Evolutionary conservation across 129 eudicot species (phyloP).

Genomic region (Scalesia atractyloides): DNA sequence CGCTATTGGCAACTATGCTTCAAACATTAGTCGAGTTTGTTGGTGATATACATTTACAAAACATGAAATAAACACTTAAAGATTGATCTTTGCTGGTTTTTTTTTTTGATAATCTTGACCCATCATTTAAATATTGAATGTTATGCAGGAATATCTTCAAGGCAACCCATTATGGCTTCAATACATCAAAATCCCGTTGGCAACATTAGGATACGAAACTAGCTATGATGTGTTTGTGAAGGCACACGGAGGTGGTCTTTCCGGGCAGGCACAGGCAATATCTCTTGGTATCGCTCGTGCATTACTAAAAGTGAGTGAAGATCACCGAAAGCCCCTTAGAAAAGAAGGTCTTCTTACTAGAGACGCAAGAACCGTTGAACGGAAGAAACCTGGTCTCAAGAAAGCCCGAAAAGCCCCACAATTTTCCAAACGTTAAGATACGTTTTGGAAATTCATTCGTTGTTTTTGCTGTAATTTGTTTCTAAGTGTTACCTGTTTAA

Average conservation of each 20-base stretch:
- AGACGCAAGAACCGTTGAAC: conserved; percentile 81
- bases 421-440: conserved; percentile 88
- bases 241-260: conserved; percentile 96
- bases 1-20: no score
- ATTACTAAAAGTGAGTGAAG: conserved; percentile 76
- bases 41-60: background rate
- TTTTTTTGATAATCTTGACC: background rate
- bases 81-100: background rate
- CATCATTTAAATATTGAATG: conserved; percentile 3
- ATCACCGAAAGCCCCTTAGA: conserved; percentile 66
- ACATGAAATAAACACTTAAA: background rate
- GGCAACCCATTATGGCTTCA: conserved; percentile 92
- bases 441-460: conserved; percentile 8
- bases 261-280: conserved; percentile 97
- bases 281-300: conserved; percentile 93
- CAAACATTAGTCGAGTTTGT: conserved; percentile 5
- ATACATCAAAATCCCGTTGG: conserved; percentile 71
- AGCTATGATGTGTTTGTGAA: conserved; percentile 90
- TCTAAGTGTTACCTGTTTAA: background rate
- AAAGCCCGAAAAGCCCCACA: conserved; percentile 97
- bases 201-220: conserved; percentile 71
- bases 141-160: conserved; percentile 90
- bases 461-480: conserved; percentile 19
- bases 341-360: conserved; percentile 89
- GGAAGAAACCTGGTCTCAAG: conserved; percentile 91